Evolutionary conservation across 202 grass and related monocot genomes (phyloP).

Genomic region (Miscanthus sacchariflorus): DNA sequence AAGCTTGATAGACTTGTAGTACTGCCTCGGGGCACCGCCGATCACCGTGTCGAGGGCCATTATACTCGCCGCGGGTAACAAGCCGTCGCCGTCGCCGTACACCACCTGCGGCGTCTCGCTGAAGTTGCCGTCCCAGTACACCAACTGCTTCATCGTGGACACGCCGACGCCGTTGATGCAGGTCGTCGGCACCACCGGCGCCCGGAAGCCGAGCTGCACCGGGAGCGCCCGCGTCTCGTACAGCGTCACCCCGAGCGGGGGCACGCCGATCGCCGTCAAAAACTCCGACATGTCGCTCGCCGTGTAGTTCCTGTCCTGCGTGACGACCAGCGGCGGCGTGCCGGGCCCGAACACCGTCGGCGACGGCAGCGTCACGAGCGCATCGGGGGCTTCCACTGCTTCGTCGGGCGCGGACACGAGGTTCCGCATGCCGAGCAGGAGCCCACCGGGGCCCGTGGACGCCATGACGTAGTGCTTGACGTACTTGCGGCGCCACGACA

Average conservation of each 20-base stretch:
- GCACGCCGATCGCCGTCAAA: slow-evolving; percentile 47
- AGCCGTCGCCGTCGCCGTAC: slow-evolving; percentile 54
- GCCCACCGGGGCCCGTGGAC: not conserved
- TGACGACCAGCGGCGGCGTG: slow-evolving; percentile 28
- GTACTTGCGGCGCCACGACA: not conserved
- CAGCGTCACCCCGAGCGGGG: slow-evolving; percentile 30
- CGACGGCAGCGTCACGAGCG: not conserved
- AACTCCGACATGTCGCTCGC: slow-evolving; percentile 27
- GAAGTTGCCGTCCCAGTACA: slow-evolving; percentile 47
- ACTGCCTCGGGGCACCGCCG: slow-evolving; percentile 28
- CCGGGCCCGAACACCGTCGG: not conserved
- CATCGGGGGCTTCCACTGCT: not conserved
- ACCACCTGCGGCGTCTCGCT: slow-evolving; percentile 41
- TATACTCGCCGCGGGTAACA: slow-evolving; percentile 38
- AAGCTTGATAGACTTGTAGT: slow-evolving; percentile 28
- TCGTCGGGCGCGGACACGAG: not conserved
- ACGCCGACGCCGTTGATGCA: slow-evolving; percentile 52
- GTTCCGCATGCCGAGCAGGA: not conserved
- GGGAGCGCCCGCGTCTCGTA: slow-evolving; percentile 46
- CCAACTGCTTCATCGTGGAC: slow-evolving; percentile 17
- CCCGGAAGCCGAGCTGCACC: slow-evolving; percentile 6
- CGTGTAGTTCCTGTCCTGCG: slow-evolving; percentile 43
- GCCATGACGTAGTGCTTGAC: slow-evolving; percentile 10
- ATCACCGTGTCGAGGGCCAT: slow-evolving; percentile 44
- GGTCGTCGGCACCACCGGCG: slow-evolving; percentile 48